Conservation (phyloP, 2,329 filamentous ascomycete genomes). For the Westerdykella aurantiaca region DNA sequence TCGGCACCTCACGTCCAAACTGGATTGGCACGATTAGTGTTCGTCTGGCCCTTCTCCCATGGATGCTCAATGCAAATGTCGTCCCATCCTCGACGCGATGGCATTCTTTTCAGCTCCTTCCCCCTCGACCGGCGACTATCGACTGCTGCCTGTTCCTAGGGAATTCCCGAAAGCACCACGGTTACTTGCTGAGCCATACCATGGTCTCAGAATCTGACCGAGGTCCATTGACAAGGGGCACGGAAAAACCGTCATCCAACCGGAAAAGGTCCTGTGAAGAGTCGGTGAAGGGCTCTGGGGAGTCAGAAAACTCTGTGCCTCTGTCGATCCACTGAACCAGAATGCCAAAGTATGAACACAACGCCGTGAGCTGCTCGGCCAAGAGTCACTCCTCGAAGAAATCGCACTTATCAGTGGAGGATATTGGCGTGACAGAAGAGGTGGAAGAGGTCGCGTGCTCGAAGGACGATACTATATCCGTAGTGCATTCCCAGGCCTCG, state of each 20-base stretch:
- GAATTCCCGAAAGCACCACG: too few species aligned
- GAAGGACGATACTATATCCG: slow-evolving; percentile 16
- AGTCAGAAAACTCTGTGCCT: too few species aligned
- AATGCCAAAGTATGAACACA: background rate
- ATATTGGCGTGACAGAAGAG: slow-evolving; percentile 3
- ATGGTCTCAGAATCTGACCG: background rate
- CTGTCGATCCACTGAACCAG: too few species aligned
- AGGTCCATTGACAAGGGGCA: background rate
- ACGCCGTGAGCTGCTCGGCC: background rate
- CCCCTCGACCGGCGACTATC: too few species aligned
- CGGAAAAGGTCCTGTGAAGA: too few species aligned
- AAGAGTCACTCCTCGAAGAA: background rate
- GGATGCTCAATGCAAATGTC: too few species aligned
- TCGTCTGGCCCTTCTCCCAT: too few species aligned
- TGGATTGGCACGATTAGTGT: background rate
- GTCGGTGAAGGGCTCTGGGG: too few species aligned
- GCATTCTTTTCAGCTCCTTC: too few species aligned
- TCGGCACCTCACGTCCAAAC: background rate
- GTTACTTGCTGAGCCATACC: background rate
- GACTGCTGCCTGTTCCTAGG: too few species aligned
- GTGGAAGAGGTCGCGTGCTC: slow-evolving; percentile 7
- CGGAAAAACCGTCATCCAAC: background rate
- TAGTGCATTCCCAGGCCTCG: slow-evolving; percentile 19
- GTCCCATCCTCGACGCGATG: too few species aligned
- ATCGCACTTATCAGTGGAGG: slow-evolving; percentile 6